phyloP scores from a whole-genome alignment of 352 stramenopile genomes.

The Pythium apleroticum region DNA sequence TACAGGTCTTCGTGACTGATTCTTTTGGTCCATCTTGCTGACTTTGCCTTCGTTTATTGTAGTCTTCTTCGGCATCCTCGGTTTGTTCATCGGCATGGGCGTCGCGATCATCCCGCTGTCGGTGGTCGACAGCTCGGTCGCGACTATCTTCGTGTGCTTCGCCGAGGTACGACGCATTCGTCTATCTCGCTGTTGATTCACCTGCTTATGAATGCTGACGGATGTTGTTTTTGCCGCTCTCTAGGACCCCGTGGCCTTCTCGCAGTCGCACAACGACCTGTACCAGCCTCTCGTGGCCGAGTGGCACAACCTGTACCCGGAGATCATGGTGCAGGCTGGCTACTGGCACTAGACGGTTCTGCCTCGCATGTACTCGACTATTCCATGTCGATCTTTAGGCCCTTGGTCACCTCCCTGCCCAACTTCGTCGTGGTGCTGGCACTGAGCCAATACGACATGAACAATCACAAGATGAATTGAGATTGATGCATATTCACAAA shows the following conservation, averaged over 20 bases:
- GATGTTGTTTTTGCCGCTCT: neutral
- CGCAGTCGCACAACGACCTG: slow-evolving; percentile 73
- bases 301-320: slow-evolving; percentile 88
- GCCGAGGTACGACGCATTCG: slow-evolving; percentile 63
- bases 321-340: slow-evolving; percentile 86
- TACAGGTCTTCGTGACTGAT: neutral
- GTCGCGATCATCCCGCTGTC: slow-evolving; percentile 89
- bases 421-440: neutral
- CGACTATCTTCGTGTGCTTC: slow-evolving; percentile 97
- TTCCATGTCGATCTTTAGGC: too few relatives aligned
- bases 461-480: neutral
- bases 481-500: slow-evolving; percentile 1
- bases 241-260: slow-evolving; percentile 75
- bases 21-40: neutral
- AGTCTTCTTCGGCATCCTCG: slow-evolving; percentile 78
- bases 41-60: slow-evolving; percentile 10
- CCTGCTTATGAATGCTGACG: neutral
- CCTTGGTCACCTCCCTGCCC: too few relatives aligned
- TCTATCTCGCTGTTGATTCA: neutral
- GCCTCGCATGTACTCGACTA: too few relatives aligned
- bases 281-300: slow-evolving; percentile 83
- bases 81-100: slow-evolving; percentile 87
- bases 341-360: slow-evolving; percentile 53
- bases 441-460: neutral
- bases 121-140: slow-evolving; percentile 93